Conservation (phyloP, 2,329 filamentous ascomycete species). For the Aureobasidium subglaciale region DNA sequence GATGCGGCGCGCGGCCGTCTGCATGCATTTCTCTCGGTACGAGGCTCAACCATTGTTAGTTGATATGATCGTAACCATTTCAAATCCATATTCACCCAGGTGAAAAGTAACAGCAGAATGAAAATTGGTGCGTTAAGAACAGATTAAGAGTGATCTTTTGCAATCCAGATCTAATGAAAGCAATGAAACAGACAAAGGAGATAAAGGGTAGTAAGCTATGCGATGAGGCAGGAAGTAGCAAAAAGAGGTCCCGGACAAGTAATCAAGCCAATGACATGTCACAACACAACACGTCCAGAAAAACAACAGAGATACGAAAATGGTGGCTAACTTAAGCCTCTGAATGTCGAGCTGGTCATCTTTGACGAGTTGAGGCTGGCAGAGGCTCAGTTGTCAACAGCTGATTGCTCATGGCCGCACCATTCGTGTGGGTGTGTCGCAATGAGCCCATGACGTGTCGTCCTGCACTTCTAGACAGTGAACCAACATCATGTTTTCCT, state of each 20-base stretch:
- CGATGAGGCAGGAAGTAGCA: neutral
- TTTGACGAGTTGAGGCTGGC: neutral
- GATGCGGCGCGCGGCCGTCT: too few relatives aligned
- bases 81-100: too few relatives aligned
- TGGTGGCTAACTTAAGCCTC: neutral
- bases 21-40: too few relatives aligned
- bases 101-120: too few relatives aligned
- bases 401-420: neutral
- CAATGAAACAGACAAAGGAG: neutral
- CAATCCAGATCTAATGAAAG: neutral
- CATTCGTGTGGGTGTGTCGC: constrained; percentile 8
- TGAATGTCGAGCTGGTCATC: neutral
- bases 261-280: neutral
- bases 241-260: neutral
- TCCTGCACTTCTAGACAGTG: constrained; percentile 27
- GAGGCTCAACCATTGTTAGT: neutral
- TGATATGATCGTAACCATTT: too few relatives aligned
- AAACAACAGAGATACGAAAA: neutral
- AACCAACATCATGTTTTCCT: constrained; percentile 47
- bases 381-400: neutral
- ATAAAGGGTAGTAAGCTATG: neutral
- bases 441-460: constrained; percentile 6
- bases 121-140: too few relatives aligned
- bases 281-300: neutral
- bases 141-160: neutral